These are phyloP conservation scores for Rhynchospora tenuis DNA, from an alignment of 176 grass and related monocot genomes.

Conservation along the genomic window DNA sequence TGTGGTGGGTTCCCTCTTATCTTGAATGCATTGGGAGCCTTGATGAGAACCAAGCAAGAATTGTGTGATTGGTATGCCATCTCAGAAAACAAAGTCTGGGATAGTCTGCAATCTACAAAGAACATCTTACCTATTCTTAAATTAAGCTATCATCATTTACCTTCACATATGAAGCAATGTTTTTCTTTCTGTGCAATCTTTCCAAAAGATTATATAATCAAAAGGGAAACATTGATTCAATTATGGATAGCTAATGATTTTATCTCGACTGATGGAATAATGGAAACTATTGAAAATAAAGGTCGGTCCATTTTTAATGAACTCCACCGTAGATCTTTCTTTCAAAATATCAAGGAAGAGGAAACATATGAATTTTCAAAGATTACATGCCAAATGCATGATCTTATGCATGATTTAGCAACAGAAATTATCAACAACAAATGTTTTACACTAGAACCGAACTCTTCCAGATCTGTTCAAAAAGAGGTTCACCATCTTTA, in stretches of 20 bases:
- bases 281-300: not conserved
- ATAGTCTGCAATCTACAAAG: not conserved
- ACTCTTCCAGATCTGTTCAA: too few relatives aligned
- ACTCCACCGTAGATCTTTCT: constrained; percentile 14
- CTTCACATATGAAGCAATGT: constrained; percentile 20
- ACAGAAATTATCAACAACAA: not conserved
- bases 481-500: not conserved
- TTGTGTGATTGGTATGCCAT: constrained; percentile 18
- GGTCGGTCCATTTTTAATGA: constrained; percentile 19
- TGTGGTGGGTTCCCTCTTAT: constrained; percentile 19
- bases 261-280: not conserved
- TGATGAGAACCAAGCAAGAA: constrained; percentile 22
- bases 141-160: constrained; percentile 32
- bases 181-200: constrained; percentile 30
- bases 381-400: not conserved
- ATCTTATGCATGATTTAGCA: not conserved
- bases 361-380: too few relatives aligned
- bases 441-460: not conserved
- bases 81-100: not conserved
- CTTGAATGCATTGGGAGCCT: constrained; percentile 21
- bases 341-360: not conserved
- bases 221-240: constrained; percentile 16
- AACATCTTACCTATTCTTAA: not conserved
- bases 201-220: constrained; percentile 13
- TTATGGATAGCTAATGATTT: constrained; percentile 37